Conservation (phyloP, 2,329 filamentous ascomycete species). For the Capronia epimyces region DNA sequence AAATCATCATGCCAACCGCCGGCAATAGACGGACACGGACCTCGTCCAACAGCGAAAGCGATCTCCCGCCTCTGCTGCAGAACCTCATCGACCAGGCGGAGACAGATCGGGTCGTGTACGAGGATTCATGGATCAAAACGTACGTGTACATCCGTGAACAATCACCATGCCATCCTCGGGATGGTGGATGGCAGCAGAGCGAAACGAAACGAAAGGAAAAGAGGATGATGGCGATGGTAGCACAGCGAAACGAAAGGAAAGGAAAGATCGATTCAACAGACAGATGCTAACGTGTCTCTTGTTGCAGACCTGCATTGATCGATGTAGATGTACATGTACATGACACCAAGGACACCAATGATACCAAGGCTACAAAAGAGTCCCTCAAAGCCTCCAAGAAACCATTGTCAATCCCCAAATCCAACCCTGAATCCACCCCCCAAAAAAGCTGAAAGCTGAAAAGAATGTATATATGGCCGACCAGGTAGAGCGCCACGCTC, state of each 20-base stretch:
- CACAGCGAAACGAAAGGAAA: too few relatives aligned
- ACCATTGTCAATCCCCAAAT: neutral
- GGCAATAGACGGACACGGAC: neutral
- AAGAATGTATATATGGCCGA: neutral
- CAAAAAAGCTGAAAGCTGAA: neutral
- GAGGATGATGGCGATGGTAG: too few relatives aligned
- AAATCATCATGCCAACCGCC: neutral
- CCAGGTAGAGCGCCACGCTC: neutral
- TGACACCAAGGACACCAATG: neutral
- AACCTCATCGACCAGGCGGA: neutral
- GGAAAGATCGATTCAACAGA: too few relatives aligned
- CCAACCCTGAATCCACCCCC: too few relatives aligned
- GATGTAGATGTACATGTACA: neutral
- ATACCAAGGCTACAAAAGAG: neutral
- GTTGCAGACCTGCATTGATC: neutral
- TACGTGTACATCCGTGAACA: neutral
- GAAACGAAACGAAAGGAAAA: too few relatives aligned
- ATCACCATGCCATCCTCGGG: too few relatives aligned
- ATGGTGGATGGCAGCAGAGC: too few relatives aligned
- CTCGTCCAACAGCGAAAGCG: neutral
- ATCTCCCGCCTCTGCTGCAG: neutral
- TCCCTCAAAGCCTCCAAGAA: neutral
- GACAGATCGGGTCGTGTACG: neutral
- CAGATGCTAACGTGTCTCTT: neutral
- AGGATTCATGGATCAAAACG: conserved; percentile 3